phyloP scores from a whole-genome alignment of 345 rosid genomes.

The Pistacia atlantica region DNA sequence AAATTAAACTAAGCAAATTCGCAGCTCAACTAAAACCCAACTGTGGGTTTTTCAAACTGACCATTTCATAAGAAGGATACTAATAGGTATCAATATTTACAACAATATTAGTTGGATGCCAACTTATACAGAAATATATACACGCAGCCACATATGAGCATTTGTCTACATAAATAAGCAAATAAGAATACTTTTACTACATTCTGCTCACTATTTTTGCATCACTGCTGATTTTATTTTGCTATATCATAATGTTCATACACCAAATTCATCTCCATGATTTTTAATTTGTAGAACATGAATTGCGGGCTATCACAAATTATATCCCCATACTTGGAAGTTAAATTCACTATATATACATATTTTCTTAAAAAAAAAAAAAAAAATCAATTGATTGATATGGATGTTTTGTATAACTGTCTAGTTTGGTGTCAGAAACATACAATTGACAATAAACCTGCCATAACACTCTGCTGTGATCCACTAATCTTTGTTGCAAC shows the following conservation, averaged over 20 bases:
- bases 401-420: constrained; percentile 1
- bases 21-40: neutral
- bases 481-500: constrained; percentile 5
- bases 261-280: neutral
- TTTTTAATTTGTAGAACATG: neutral
- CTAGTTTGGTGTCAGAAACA: constrained; percentile 25
- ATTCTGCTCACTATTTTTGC: neutral
- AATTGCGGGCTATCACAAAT: neutral
- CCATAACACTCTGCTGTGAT: constrained; percentile 23
- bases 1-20: too few relatives aligned
- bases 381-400: neutral
- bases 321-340: neutral
- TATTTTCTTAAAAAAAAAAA: neutral
- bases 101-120: neutral
- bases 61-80: neutral
- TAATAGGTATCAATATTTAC: neutral
- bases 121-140: neutral
- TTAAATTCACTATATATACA: neutral
- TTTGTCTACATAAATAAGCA: neutral
- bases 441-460: constrained; percentile 30
- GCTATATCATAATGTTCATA: neutral
- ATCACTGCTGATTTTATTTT: neutral
- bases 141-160: neutral
- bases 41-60: neutral
- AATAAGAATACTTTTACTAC: neutral